Percentiles rank a stretch among this genome's conserved stretches.
These are phyloP conservation scores for Mucor circinelloides DNA, from an alignment of 371 early-diverging fungal species.

Conservation along the genomic window DNA sequence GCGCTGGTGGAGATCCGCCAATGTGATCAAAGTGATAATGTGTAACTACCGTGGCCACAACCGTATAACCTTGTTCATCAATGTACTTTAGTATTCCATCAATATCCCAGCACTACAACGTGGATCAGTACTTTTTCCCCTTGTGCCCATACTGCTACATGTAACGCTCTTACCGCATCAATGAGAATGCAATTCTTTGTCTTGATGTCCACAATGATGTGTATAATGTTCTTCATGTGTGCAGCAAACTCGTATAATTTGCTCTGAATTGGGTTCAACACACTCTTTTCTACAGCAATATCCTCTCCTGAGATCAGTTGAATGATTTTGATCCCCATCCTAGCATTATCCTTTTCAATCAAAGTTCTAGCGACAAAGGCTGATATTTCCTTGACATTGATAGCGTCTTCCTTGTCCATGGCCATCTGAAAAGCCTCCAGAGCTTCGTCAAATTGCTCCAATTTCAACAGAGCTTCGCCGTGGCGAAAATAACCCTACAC, in stretches of 20 bases:
- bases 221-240: conserved; percentile 84
- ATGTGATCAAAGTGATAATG: conserved; percentile 89
- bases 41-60: conserved; percentile 77
- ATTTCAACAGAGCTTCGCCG: conserved; percentile 68
- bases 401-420: conserved; percentile 54
- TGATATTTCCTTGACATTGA: conserved; percentile 53
- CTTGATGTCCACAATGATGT: conserved; percentile 69
- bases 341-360: conserved; percentile 60
- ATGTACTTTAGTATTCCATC: conserved; percentile 73
- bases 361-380: conserved; percentile 55
- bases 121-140: neutral
- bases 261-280: conserved; percentile 71
- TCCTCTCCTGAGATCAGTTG: conserved; percentile 76
- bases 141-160: no score
- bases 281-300: conserved; percentile 51
- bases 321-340: conserved; percentile 60
- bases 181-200: conserved; percentile 75
- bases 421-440: conserved; percentile 60
- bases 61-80: conserved; percentile 57
- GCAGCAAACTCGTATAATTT: conserved; percentile 76
- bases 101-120: conserved; percentile 80
- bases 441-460: conserved; percentile 60
- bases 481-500: conserved; percentile 74
- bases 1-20: conserved; percentile 77
- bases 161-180: conserved; percentile 75